A percentile compares a stretch with the other conserved stretches of the same genome.
Conservation (phyloP, 108 stramenopile genomes). For the Discostella pseudostelligera region DNA sequence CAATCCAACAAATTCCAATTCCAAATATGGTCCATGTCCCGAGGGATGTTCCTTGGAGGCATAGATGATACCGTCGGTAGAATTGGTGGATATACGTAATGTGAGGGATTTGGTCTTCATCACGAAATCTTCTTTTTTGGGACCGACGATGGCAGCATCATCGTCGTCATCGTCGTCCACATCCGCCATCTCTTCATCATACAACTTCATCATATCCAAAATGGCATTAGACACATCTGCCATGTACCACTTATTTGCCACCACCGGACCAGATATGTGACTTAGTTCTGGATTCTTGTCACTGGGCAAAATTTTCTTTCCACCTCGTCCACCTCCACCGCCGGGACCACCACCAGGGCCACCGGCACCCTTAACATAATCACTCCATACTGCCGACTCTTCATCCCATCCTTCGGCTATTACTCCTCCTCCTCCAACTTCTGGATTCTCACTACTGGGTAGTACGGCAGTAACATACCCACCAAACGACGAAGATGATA, state of each 20-base stretch:
- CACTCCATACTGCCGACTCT: constrained; percentile 20
- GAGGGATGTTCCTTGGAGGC: constrained; percentile 19
- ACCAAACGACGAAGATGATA: constrained; percentile 16
- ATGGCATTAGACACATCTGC: constrained; percentile 10
- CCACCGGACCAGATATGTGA: constrained; percentile 9
- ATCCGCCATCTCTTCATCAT: constrained; percentile 8
- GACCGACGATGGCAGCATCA: neutral
- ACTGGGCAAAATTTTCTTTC: neutral
- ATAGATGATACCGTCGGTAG: constrained; percentile 33
- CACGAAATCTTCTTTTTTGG: no score
- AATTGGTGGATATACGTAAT: constrained; percentile 31
- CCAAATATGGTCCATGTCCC: constrained; percentile 19
- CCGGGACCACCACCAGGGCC: neutral
- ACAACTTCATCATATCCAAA: neutral
- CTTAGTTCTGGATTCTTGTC: neutral
- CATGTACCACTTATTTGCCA: constrained; percentile 6
- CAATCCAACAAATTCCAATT: constrained; percentile 15
- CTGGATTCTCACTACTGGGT: neutral
- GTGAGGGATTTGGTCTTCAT: neutral
- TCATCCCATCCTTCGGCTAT: constrained; percentile 10
- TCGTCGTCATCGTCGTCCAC: constrained; percentile 3
- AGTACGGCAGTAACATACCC: constrained; percentile 11
- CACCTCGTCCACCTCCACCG: neutral
- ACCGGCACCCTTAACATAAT: constrained; percentile 13
- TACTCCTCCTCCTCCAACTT: neutral